phyloP scores from a whole-genome alignment of 768 basidiomycete species.

The Piloderma croceum region DNA sequence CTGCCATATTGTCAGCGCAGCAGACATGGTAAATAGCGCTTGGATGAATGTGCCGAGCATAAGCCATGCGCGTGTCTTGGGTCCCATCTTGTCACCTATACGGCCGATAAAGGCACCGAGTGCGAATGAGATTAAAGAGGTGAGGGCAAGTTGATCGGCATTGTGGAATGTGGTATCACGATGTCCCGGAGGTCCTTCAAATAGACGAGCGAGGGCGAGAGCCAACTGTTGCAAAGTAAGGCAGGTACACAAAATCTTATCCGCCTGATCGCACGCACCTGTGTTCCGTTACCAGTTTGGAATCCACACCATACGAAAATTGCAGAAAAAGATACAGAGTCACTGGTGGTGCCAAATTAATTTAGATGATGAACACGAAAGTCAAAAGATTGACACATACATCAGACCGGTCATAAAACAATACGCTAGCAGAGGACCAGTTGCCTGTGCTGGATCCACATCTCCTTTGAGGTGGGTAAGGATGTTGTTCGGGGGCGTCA shows the following conservation, averaged over 20 bases:
- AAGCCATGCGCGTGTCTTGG: slow-evolving; percentile 72
- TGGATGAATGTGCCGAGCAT: slow-evolving; percentile 66
- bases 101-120: slow-evolving; percentile 74
- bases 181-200: slow-evolving; percentile 39
- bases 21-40: slow-evolving; percentile 69
- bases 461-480: slow-evolving; percentile 33
- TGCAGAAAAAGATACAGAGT: slow-evolving; percentile 70
- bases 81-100: slow-evolving; percentile 76
- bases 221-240: slow-evolving; percentile 46
- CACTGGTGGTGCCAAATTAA: slow-evolving; percentile 32
- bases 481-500: too few relatives aligned
- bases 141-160: slow-evolving; percentile 79
- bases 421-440: slow-evolving; percentile 53
- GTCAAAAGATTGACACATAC: slow-evolving; percentile 34
- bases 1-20: slow-evolving; percentile 67
- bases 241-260: slow-evolving; percentile 3
- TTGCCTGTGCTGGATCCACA: slow-evolving; percentile 47
- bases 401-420: slow-evolving; percentile 81
- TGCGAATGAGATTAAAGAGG: slow-evolving; percentile 74
- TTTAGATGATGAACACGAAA: not conserved
- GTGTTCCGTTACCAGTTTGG: slow-evolving; percentile 74
- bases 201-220: slow-evolving; percentile 78
- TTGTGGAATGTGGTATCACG: slow-evolving; percentile 63
- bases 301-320: slow-evolving; percentile 84
- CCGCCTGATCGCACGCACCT: slow-evolving; percentile 34